Evolutionary conservation across 1,284 basidiomycete genomes (phyloP), one percentile per base, ranked within the genome.

Genomic region (Apiotrichum sp.): DNA sequence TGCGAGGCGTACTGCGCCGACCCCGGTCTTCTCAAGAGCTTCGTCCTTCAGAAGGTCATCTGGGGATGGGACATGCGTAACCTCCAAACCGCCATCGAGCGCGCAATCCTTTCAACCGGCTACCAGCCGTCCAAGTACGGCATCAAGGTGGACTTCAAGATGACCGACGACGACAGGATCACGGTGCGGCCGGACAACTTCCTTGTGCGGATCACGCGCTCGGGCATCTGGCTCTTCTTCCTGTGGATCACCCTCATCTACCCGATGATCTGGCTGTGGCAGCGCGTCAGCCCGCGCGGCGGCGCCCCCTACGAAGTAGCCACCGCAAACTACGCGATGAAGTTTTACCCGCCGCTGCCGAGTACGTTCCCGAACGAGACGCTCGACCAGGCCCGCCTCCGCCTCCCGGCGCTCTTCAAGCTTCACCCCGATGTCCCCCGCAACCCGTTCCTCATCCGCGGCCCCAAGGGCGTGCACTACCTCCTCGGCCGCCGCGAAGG

Each of bases 1-100:
- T 85, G 85, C 22, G 83, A 87, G 63, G 81, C 83, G 53, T 87
- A 85, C 65, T 85, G 83, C 52, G 76, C 79, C 8, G 84, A 83
- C 65, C 68, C 63, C 6, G 86, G 83, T 56, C 65, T 78, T 22
- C 73, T 88, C 55, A 87, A 87, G 68, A 83, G 85, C 67, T 85
- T 88, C 66, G 75, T 78, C 0, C 83, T 86, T 59, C 72, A 77
- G 41, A 86, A 86, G 78, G 81, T 82, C 56, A 72, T 85, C 29
- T 84, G 84, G 68, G 85, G 84, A 6, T 89, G 87, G 87, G 81
- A 88, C 67, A 74, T 84, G 33, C 74, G 78, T 10, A 48, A 40
- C 16, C 54, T 61, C 14, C 51, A 54, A 33, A 47, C 62, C 38
- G 82, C 84, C 36, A 79, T 86, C 39, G 79, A 78, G 53, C 76